These are phyloP conservation scores for Lasiosphaeria miniovina DNA, from an alignment of 495 filamentous ascomycete genomes.

Conservation along the genomic window DNA sequence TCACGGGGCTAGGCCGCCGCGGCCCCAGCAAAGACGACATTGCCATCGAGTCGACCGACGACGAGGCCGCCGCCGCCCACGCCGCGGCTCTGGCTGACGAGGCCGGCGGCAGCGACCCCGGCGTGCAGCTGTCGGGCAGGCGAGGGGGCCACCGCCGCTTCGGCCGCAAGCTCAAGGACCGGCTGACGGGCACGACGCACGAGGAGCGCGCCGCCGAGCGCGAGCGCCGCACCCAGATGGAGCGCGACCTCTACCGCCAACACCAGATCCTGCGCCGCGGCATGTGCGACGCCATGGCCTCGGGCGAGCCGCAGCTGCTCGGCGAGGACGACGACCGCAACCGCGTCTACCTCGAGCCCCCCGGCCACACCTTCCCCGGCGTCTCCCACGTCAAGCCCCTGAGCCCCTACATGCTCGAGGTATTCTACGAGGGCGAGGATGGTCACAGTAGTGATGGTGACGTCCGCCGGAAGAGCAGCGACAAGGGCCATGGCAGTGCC, in stretches of 20 bases:
- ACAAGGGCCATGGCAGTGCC: no score
- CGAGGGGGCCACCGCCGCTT: neutral
- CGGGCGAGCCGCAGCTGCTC: constrained; percentile 17
- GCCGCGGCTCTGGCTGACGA: no score
- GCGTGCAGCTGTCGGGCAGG: neutral
- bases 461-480: no score
- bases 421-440: constrained; percentile 17
- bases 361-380: constrained; percentile 21
- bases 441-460: constrained; percentile 1
- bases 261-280: constrained; percentile 21
- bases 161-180: constrained; percentile 25
- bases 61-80: constrained; percentile 3
- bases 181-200: constrained; percentile 27
- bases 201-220: constrained; percentile 19
- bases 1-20: neutral
- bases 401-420: constrained; percentile 27
- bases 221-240: constrained; percentile 8
- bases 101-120: constrained; percentile 3
- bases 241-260: constrained; percentile 26
- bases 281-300: constrained; percentile 22
- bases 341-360: constrained; percentile 27
- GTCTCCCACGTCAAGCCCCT: constrained; percentile 12
- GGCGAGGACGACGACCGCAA: constrained; percentile 20
- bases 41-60: constrained; percentile 19
- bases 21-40: constrained; percentile 6